These are phyloP conservation scores for Suillus discolor DNA, from an alignment of 768 basidiomycete genomes.

Conservation along the genomic window DNA sequence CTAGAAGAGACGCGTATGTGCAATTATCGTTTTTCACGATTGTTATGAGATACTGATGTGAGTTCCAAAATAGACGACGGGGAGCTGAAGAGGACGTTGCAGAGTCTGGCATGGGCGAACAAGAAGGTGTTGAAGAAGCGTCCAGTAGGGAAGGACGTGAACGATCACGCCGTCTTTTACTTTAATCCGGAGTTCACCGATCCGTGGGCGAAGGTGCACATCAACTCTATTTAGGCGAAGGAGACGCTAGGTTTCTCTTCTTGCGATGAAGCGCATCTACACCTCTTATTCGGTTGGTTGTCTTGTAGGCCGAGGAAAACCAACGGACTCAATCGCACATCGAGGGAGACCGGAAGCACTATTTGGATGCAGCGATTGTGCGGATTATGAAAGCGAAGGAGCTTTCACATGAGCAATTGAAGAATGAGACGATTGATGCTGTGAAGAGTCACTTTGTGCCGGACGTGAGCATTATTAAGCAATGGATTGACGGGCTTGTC, in stretches of 20 bases:
- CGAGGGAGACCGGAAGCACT: constrained; percentile 82
- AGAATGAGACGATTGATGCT: constrained; percentile 81
- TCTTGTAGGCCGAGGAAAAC: constrained; percentile 77
- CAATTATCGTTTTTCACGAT: constrained; percentile 36
- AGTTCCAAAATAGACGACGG: constrained; percentile 51
- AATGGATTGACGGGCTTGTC: constrained; percentile 77
- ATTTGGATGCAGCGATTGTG: constrained; percentile 94
- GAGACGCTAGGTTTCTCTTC: constrained; percentile 70
- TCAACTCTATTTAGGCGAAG: constrained; percentile 95
- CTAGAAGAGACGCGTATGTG: constrained; percentile 70
- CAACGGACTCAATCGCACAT: constrained; percentile 81
- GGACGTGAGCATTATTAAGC: constrained; percentile 83
- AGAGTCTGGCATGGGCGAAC: constrained; percentile 90
- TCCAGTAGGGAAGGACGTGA: constrained; percentile 77
- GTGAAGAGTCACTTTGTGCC: constrained; percentile 90
- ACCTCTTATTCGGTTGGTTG: background rate
- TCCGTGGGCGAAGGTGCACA: constrained; percentile 77
- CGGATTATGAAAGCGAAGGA: constrained; percentile 95
- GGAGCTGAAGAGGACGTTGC: constrained; percentile 82
- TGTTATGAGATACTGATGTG: background rate
- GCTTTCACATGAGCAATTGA: constrained; percentile 75
- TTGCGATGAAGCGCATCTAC: background rate
- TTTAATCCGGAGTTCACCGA: constrained; percentile 88
- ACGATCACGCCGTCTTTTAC: constrained; percentile 77
- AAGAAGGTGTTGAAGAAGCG: constrained; percentile 85